A percentile compares a stretch with the other conserved stretches of the same genome.
Conservation (phyloP, 108 stramenopile genomes). For the Aurantiochytrium sp. region DNA sequence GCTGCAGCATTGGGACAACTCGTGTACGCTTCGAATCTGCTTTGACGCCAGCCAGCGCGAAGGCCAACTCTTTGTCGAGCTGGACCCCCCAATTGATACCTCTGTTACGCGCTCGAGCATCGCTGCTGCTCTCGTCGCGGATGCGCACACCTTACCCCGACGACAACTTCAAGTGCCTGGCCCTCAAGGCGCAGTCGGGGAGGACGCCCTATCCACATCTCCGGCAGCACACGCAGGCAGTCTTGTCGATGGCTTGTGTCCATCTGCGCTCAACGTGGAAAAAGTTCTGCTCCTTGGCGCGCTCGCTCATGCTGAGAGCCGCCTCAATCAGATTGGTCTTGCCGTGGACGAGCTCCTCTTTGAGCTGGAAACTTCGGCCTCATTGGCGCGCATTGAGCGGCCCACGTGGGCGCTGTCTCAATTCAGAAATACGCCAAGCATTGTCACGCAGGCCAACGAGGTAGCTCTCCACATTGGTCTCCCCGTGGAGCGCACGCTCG, state of each 20-base stretch:
- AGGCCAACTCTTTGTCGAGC: background rate
- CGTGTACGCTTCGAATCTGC: background rate
- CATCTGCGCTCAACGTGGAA: background rate
- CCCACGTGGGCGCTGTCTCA: background rate
- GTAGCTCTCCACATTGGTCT: background rate
- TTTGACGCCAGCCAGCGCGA: background rate
- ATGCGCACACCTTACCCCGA: background rate
- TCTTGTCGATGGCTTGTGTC: background rate
- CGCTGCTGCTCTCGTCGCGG: background rate
- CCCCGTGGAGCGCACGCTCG: background rate
- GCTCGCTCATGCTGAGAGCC: background rate
- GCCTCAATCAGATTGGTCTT: background rate
- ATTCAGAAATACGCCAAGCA: background rate
- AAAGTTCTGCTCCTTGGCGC: background rate
- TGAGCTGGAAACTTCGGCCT: background rate
- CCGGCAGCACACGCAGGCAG: background rate
- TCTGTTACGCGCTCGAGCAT: background rate
- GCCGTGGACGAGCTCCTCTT: background rate
- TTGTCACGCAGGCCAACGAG: background rate
- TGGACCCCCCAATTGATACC: constrained; percentile 5
- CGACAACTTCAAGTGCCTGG: background rate
- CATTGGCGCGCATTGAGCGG: background rate
- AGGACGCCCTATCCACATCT: background rate
- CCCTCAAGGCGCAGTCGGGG: background rate
- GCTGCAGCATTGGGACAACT: background rate